Evolutionary conservation across 768 basidiomycete species (phyloP), one percentile per base, ranked within the genome.

Genomic region (Hemileccinum impolitum): DNA sequence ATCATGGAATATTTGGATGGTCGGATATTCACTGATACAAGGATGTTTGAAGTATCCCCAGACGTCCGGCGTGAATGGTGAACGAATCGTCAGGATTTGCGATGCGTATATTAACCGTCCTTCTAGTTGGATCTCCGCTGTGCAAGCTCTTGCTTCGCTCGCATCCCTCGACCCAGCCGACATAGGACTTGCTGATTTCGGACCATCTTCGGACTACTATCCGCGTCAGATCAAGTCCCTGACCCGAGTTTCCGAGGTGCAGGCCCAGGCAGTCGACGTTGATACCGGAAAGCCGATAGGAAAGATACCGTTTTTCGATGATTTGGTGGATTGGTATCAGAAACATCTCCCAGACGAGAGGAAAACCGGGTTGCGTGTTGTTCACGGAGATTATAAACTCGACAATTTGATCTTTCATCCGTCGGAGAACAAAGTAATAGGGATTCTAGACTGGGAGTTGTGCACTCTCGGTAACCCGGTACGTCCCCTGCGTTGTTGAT

Each of bases 341-440:
- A 65, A 69, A 25, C 78, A 90, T 60, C 70, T 90, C 23, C 94
- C 91, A 2, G 81, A 90, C 59, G 92, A 94, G 69, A 71, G 63
- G 53, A 82, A 82, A 64, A 79, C 77, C 1, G 90, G 89, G 1
- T 72, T 79, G 46, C 82, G 90, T n/a, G 84, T 99, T 54, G 93
- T 98, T 6, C 95, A 98, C 64, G 95, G 95, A 23, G 95, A 99
- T 68, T 98, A 90, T 66, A 99, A 99, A 67, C 74, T 95, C n/a
- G 95, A 99, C 69, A 99, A 99, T 66, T 66, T 99, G 55, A 79
- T 97, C 54, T 98, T 96, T 70, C 94, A 98, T 58, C 86, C 88
- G 0, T 90, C 85, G 0, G 86, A 97, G 68, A 91, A 94, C 52
- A 75, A 80, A 36, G 94, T 98, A 4, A 93, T 98, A 54, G 96